These are phyloP conservation scores for Suillus cothurnatus DNA, from an alignment of 768 basidiomycete genomes.

Conservation along the genomic window DNA sequence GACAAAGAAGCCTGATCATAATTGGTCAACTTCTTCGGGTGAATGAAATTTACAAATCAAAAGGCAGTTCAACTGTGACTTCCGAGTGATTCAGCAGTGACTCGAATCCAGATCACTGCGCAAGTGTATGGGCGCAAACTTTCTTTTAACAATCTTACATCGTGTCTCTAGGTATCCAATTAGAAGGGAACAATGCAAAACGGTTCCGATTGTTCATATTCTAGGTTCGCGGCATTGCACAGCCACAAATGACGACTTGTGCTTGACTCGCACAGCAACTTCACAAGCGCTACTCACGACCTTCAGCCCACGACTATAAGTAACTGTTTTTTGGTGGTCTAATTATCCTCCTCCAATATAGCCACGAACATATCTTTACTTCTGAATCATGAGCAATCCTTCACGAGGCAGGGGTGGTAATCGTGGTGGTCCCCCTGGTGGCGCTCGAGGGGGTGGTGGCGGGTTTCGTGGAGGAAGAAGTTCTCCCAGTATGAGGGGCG, in stretches of 20 bases:
- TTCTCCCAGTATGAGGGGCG: conserved; percentile 19
- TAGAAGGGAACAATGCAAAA: not conserved
- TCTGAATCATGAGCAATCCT: not conserved
- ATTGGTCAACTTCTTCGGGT: not conserved
- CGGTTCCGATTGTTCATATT: too few relatives aligned
- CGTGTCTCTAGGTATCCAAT: not conserved
- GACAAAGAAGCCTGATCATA: not conserved
- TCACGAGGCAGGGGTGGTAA: conserved; percentile 18
- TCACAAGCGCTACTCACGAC: not conserved
- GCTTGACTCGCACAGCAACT: not conserved
- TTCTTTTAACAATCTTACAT: not conserved
- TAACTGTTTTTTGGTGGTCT: not conserved
- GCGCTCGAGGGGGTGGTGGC: conserved; percentile 20
- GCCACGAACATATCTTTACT: not conserved
- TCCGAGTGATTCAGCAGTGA: not conserved
- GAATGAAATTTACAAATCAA: not conserved
- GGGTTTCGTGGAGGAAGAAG: conserved; percentile 18
- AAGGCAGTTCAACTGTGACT: not conserved
- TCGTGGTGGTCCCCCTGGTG: conserved; percentile 17
- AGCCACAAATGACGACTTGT: not conserved
- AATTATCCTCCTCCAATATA: not conserved
- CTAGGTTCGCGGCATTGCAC: too few relatives aligned
- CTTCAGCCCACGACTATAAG: not conserved
- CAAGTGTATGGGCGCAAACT: not conserved
- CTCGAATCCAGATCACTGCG: not conserved